These are phyloP conservation scores for Salisapilia sapeloensis DNA, from an alignment of 352 stramenopile genomes.

Conservation along the genomic window DNA sequence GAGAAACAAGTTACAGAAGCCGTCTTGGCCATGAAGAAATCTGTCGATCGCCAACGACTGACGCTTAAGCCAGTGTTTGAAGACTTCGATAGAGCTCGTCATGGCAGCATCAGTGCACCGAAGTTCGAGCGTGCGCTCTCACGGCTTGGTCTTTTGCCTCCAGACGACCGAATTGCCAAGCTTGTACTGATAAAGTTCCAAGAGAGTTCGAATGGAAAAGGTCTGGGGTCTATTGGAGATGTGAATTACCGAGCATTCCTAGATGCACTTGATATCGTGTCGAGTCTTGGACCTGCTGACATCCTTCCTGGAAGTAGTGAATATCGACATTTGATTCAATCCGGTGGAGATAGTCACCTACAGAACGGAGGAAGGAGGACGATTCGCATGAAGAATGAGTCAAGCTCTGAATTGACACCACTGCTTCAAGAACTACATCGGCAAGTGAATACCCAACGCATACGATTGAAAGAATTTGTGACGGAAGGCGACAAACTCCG, in stretches of 20 bases:
- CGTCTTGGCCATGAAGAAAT: constrained; percentile 26
- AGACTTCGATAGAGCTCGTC: constrained; percentile 63
- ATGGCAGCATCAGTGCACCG: constrained; percentile 54
- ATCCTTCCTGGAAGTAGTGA: constrained; percentile 32
- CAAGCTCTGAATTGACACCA: constrained; percentile 17
- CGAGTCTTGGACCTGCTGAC: constrained; percentile 5
- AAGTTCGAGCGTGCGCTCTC: constrained; percentile 76
- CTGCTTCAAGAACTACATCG: constrained; percentile 40
- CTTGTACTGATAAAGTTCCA: constrained; percentile 62
- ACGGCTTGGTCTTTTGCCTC: constrained; percentile 43
- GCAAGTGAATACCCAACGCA: constrained; percentile 39
- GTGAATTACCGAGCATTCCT: constrained; percentile 76
- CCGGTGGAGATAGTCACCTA: too few relatives aligned
- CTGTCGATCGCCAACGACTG: constrained; percentile 47
- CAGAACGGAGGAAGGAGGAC: too few relatives aligned
- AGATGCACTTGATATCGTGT: constrained; percentile 33
- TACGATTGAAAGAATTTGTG: constrained; percentile 75
- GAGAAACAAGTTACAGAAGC: constrained; percentile 30
- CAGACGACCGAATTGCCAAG: constrained; percentile 19
- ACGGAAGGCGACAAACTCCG: constrained; percentile 64
- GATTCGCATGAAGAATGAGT: too few relatives aligned
- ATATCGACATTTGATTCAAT: constrained; percentile 44
- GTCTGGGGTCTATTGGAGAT: constrained; percentile 53
- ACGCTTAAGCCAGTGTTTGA: constrained; percentile 71
- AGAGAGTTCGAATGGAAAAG: constrained; percentile 26